These are phyloP conservation scores for Heteromeles arbutifolia DNA, from an alignment of 306 rosid species.

Conservation along the genomic window DNA sequence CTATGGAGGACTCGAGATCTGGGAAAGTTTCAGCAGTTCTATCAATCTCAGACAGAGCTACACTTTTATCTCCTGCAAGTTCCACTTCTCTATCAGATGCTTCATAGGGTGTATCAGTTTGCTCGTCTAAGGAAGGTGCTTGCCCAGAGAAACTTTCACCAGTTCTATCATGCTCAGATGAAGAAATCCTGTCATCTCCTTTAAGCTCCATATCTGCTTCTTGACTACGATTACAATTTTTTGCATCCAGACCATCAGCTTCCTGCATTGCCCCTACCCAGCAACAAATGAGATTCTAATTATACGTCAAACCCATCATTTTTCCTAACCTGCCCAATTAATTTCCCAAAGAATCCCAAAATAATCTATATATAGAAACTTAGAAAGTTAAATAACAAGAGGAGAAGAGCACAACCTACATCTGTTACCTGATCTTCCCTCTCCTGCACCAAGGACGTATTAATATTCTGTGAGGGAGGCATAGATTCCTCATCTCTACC, in stretches of 20 bases:
- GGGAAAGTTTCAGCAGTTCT: conserved; percentile 29
- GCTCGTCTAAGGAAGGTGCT: conserved; percentile 30
- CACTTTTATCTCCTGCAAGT: conserved; percentile 34
- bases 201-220: conserved; percentile 30
- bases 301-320: conserved; percentile 40
- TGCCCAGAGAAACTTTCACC: conserved; percentile 26
- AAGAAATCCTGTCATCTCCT: conserved; percentile 34
- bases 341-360: conserved; percentile 13
- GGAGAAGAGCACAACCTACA: conserved; percentile 87
- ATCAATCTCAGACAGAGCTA: conserved; percentile 24
- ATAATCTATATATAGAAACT: background rate
- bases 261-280: conserved; percentile 96
- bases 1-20: conserved; percentile 24
- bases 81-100: conserved; percentile 15
- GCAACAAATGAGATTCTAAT: conserved; percentile 72
- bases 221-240: conserved; percentile 27
- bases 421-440: conserved; percentile 86
- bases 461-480: conserved; percentile 13
- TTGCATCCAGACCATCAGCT: conserved; percentile 50
- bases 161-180: conserved; percentile 22
- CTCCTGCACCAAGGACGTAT: conserved; percentile 35
- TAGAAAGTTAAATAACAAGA: conserved; percentile 21
- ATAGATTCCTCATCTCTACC: conserved; percentile 19
- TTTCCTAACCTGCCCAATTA: conserved; percentile 25
- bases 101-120: conserved; percentile 28